Conservation (phyloP, 768 basidiomycete species). For the Lentinula lateritia region DNA sequence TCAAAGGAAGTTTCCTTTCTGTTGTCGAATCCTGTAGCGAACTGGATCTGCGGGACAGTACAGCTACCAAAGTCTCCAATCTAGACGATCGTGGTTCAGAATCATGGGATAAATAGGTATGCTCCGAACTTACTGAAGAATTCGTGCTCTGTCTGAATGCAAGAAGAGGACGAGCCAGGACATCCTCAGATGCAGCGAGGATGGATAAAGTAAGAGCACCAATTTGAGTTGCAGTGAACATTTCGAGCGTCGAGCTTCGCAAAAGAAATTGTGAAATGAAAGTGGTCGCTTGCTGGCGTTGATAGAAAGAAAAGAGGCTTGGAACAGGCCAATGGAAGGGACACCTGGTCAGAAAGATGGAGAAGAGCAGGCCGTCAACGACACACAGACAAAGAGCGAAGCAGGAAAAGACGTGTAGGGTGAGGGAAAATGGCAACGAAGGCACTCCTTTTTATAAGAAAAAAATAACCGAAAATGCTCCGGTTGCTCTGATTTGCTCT, state of each 20-base stretch:
- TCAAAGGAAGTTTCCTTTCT: constrained; percentile 32
- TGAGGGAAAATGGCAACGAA: background rate
- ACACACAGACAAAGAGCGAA: constrained; percentile 23
- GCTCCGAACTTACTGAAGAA: background rate
- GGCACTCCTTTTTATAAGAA: background rate
- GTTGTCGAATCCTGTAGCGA: constrained; percentile 51
- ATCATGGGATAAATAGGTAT: too few relatives aligned
- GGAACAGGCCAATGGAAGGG: constrained; percentile 14
- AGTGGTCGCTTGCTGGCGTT: constrained; percentile 13
- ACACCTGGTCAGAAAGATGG: constrained; percentile 43
- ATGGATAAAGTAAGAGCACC: constrained; percentile 14
- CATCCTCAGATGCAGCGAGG: constrained; percentile 15
- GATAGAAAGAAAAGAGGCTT: constrained; percentile 12
- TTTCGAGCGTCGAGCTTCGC: constrained; percentile 14
- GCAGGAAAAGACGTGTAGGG: constrained; percentile 9
- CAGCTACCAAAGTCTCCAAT: constrained; percentile 45
- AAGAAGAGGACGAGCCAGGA: constrained; percentile 27
- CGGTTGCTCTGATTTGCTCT: constrained; percentile 5
- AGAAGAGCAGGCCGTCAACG: constrained; percentile 35
- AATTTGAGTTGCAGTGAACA: constrained; percentile 14
- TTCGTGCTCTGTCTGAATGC: background rate
- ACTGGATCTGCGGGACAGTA: constrained; percentile 52
- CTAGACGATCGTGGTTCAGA: background rate
- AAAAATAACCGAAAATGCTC: background rate
- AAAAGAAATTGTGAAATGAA: constrained; percentile 14